A percentile compares a stretch with the other conserved stretches of the same genome.
Conservation (phyloP, 2,329 filamentous ascomycete genomes). For the Whalleya microplaca region DNA sequence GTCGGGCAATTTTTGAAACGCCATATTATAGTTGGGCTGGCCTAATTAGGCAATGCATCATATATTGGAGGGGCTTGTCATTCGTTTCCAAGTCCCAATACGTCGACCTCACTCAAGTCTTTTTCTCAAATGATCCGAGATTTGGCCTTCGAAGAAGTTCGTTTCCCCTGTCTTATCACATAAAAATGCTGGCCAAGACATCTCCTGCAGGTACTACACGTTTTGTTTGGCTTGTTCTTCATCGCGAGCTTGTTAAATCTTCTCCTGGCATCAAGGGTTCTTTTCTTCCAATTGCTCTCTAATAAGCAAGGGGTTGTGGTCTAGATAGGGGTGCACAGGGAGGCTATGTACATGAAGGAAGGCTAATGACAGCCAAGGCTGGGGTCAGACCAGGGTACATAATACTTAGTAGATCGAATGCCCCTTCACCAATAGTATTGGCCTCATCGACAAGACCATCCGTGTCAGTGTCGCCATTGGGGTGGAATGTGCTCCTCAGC, state of each 20-base stretch:
- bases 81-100: conserved; percentile 3
- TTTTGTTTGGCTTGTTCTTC: background rate
- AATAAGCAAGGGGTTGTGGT: background rate
- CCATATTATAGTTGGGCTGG: conserved; percentile 19
- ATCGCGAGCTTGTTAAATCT: background rate
- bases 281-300: background rate
- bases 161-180: background rate
- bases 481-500: conserved; percentile 16
- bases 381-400: background rate
- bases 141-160: background rate
- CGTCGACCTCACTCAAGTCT: conserved; percentile 13
- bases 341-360: conserved; percentile 3
- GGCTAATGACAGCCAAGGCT: background rate
- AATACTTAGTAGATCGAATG: background rate
- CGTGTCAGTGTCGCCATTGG: conserved; percentile 6
- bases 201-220: background rate
- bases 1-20: conserved; percentile 31
- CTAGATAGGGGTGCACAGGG: conserved; percentile 8
- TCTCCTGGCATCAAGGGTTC: background rate
- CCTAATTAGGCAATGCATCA: conserved; percentile 26
- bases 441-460: conserved; percentile 6
- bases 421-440: background rate
- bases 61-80: conserved; percentile 21
- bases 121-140: background rate
- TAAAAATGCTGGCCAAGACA: background rate